These are phyloP conservation scores for Tolypocladium inflatum DNA, from an alignment of 2,329 filamentous ascomycete genomes.

Conservation along the genomic window DNA sequence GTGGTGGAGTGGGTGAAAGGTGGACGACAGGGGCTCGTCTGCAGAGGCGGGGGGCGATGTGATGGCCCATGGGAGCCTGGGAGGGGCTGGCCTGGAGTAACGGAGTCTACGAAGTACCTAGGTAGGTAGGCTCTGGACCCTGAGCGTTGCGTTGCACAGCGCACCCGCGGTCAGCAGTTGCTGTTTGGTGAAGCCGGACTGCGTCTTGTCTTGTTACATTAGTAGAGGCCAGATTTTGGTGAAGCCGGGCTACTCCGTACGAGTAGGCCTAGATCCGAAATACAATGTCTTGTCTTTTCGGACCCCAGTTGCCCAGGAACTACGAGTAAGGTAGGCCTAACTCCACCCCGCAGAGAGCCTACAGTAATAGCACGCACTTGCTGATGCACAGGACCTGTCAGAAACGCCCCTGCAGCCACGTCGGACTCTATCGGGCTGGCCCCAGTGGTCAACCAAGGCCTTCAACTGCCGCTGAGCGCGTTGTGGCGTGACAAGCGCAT, in stretches of 20 bases:
- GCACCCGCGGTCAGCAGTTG: background rate
- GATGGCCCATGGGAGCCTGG: background rate
- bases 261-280: too few species aligned
- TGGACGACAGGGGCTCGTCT: background rate
- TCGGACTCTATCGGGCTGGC: background rate
- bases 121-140: background rate
- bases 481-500: background rate
- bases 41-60: background rate
- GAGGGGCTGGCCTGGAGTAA: background rate
- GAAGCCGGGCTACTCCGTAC: too few species aligned
- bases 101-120: too few species aligned
- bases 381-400: background rate
- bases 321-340: too few species aligned
- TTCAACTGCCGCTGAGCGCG: background rate
- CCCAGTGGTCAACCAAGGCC: background rate
- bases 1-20: background rate
- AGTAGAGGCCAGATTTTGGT: too few species aligned
- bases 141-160: background rate
- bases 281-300: too few species aligned
- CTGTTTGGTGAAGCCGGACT: too few species aligned
- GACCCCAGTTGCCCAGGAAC: too few species aligned
- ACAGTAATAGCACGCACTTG: background rate
- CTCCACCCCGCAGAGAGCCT: too few species aligned
- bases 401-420: background rate
- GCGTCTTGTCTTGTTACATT: too few species aligned